phyloP scores from a whole-genome alignment of 306 rosid species.

The Cucumis melo region DNA sequence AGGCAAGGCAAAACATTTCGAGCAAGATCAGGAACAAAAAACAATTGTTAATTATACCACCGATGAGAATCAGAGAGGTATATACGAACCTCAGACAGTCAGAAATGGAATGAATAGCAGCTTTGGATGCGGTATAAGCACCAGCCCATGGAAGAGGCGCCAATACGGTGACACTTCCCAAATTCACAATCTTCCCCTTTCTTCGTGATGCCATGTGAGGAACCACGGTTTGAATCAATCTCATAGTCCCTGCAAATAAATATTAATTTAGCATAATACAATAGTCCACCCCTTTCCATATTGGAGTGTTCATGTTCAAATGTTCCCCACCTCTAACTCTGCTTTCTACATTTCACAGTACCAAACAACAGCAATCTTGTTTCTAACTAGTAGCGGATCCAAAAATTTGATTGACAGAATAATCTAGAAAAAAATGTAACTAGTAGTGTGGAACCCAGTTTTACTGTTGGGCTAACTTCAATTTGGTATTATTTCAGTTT shows the following conservation, averaged over 20 bases:
- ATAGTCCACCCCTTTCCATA: neutral
- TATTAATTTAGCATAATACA: neutral
- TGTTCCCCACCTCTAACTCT: neutral
- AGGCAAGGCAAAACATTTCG: neutral
- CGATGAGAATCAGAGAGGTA: neutral
- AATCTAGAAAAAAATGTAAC: no score
- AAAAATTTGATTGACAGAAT: no score
- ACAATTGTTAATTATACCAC: neutral
- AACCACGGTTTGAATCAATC: conserved; percentile 77
- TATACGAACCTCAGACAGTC: conserved; percentile 61
- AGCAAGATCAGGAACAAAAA: neutral
- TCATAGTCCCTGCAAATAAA: conserved; percentile 42
- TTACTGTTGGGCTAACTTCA: no score
- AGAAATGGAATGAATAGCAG: conserved; percentile 63
- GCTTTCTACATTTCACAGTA: neutral
- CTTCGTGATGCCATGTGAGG: conserved; percentile 75
- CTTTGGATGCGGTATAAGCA: conserved; percentile 61
- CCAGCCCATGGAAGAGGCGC: conserved; percentile 82
- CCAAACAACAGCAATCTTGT: neutral
- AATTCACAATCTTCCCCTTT: conserved; percentile 64
- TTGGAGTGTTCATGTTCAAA: neutral
- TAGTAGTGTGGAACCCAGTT: no score
- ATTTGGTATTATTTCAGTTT: no score
- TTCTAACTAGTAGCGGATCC: neutral
- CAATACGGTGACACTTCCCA: conserved; percentile 61